Evolutionary conservation across 371 early-diverging fungal genomes (phyloP), one percentile per base, ranked within the genome.

Genomic region (Aphelidium insulamus): DNA sequence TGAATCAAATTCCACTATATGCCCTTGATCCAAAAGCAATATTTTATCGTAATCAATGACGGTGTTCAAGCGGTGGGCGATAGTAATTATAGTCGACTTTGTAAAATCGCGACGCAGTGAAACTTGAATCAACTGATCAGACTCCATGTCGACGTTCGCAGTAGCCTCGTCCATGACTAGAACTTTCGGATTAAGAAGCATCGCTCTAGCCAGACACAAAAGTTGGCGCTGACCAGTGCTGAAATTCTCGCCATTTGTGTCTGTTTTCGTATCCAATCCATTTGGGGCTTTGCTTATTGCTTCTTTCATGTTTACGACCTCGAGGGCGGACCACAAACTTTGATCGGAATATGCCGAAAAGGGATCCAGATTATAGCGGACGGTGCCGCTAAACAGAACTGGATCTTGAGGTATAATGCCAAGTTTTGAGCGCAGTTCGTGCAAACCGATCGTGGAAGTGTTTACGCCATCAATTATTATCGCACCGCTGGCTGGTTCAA

Each of bases 31-130:
- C 37, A 87, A 53, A 1, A 84, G 83, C 20, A 87, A 44, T 8
- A 88, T 72, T 26, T 60, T 58, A 48, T 85, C 84, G 36, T 78
- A 88, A 48, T 88, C 85, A 35, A 85, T 77, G n/a, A 91, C 67
- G 1, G 83, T 83, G 38, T 72, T 60, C 43, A 81, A 61, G 9
- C 79, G 70, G 43, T 81, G 78, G 8, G 82, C 80, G 49, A 81
- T 74, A 36, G 71, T 67, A 29, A 81, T 39, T 26, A 75, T 43
- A 0, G 79, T 69, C 7, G 69, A 60, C 30, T 64, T 38, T n/a
- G 39, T 36, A 39, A 73, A 75, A 41, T 74, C 73, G 6, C 49
- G 37, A 16, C 49, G 48, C 1, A 44, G 41, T 6, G 54, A 48
- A 21, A 38, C 34, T 34, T 66, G 62, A 36, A 69, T 62, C 18